Conservation (phyloP, 306 rosid genomes). For the Cucumis hystrix region DNA sequence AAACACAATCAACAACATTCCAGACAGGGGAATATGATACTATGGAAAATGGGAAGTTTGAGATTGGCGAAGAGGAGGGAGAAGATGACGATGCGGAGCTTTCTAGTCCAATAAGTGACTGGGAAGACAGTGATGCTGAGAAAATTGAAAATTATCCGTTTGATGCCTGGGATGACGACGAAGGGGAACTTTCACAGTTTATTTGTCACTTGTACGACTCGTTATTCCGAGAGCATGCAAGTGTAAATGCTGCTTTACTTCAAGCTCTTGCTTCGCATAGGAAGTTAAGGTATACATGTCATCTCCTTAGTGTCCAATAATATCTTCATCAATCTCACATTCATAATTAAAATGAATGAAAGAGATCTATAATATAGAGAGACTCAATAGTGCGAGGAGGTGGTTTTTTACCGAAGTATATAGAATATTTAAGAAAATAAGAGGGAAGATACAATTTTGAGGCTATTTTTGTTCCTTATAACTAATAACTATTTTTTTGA, state of each 20-base stretch:
- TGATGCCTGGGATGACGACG: constrained; percentile 56
- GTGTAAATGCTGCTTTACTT: constrained; percentile 55
- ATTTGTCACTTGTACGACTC: constrained; percentile 66
- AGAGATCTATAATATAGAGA: constrained; percentile 3
- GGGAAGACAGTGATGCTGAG: constrained; percentile 88
- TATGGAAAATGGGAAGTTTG: constrained; percentile 72
- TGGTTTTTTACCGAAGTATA: background rate
- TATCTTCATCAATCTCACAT: constrained; percentile 13
- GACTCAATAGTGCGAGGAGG: constrained; percentile 2
- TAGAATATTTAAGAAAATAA: constrained; percentile 15
- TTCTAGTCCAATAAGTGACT: constrained; percentile 73
- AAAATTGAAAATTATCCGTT: constrained; percentile 27
- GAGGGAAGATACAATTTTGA: constrained; percentile 43
- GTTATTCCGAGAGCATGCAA: constrained; percentile 60
- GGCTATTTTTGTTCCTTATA: constrained; percentile 20
- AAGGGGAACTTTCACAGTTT: constrained; percentile 77
- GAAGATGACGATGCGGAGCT: constrained; percentile 60
- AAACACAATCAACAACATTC: constrained; percentile 30
- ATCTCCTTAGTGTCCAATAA: constrained; percentile 52
- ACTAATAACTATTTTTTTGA: background rate
- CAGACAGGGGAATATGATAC: constrained; percentile 37
- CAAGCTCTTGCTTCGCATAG: constrained; percentile 75
- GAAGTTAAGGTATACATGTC: constrained; percentile 76
- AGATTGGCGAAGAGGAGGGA: constrained; percentile 82
- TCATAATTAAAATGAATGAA: constrained; percentile 3